phyloP scores from a whole-genome alignment of 192 early-diverging fungal species.

The Piromyces finnis region DNA sequence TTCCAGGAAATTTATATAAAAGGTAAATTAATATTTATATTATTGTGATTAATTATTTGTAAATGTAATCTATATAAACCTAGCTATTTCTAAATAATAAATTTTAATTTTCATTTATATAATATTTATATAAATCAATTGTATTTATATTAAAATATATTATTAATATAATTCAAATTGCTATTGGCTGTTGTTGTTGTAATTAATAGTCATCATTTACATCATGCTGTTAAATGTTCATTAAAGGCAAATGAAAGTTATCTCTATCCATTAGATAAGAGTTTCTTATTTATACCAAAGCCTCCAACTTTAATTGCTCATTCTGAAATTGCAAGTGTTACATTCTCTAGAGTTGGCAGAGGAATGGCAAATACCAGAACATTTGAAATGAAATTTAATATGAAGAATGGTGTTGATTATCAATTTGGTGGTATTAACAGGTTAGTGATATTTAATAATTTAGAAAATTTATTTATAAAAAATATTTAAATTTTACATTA shows the following conservation, averaged over 20 bases:
- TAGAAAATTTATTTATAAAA: too few relatives aligned
- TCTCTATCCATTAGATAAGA: conserved; percentile 83
- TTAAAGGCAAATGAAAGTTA: conserved; percentile 93
- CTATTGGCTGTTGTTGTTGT: too few relatives aligned
- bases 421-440: conserved; percentile 77
- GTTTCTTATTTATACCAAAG: conserved; percentile 87
- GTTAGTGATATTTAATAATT: background rate
- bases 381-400: conserved; percentile 87
- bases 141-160: too few relatives aligned
- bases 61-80: too few relatives aligned
- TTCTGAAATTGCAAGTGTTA: conserved; percentile 64
- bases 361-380: conserved; percentile 39
- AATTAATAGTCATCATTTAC: background rate
- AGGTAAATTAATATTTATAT: background rate
- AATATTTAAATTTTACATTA: too few relatives aligned
- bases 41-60: too few relatives aligned
- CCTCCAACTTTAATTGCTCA: conserved; percentile 76
- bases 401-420: conserved; percentile 57
- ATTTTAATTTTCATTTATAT: too few relatives aligned
- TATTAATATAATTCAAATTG: too few relatives aligned
- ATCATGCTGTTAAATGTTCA: conserved; percentile 47
- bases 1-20: background rate
- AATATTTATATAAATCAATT: too few relatives aligned
- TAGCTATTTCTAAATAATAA: too few relatives aligned
- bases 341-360: conserved; percentile 64